phyloP scores from a whole-genome alignment of 495 filamentous ascomycete species.

The Hypoxylon fragiforme region DNA sequence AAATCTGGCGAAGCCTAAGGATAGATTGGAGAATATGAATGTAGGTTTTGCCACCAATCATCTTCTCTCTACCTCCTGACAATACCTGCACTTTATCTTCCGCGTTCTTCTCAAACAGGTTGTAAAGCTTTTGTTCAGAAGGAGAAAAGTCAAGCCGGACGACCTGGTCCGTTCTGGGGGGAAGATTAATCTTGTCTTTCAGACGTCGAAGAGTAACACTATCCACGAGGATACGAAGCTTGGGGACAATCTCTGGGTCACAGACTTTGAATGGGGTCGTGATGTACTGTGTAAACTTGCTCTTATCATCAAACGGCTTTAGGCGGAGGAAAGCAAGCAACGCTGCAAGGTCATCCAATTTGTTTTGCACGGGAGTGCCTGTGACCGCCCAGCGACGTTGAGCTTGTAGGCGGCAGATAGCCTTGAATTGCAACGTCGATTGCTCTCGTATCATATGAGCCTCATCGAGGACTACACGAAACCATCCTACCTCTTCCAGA shows the following conservation, averaged over 20 bases:
- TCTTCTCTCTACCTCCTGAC: constrained; percentile 55
- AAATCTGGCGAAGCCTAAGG: constrained; percentile 84
- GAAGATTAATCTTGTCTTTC: constrained; percentile 87
- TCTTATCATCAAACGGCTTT: constrained; percentile 80
- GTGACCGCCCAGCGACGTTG: constrained; percentile 94
- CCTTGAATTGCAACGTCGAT: constrained; percentile 75
- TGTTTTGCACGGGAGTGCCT: constrained; percentile 88
- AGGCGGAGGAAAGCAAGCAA: constrained; percentile 89
- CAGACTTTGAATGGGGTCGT: constrained; percentile 78
- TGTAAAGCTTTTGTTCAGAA: constrained; percentile 57
- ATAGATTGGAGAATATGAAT: constrained; percentile 90
- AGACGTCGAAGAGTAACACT: constrained; percentile 89
- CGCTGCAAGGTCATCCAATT: constrained; percentile 85
- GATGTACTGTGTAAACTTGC: constrained; percentile 75
- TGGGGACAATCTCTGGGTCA: constrained; percentile 78
- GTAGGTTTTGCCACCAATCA: constrained; percentile 79
- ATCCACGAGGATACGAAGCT: constrained; percentile 87
- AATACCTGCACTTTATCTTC: constrained; percentile 56
- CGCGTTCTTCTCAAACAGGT: constrained; percentile 58
- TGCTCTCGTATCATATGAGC: constrained; percentile 92
- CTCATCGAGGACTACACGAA: constrained; percentile 94
- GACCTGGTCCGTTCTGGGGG: constrained; percentile 70
- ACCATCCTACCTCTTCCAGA: constrained; percentile 80
- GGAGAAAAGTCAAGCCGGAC: constrained; percentile 61
- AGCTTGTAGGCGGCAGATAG: constrained; percentile 79